Base-by-base conservation (phyloP, 208 protist genomes). In the Acanthamoeba triangularis region DNA sequence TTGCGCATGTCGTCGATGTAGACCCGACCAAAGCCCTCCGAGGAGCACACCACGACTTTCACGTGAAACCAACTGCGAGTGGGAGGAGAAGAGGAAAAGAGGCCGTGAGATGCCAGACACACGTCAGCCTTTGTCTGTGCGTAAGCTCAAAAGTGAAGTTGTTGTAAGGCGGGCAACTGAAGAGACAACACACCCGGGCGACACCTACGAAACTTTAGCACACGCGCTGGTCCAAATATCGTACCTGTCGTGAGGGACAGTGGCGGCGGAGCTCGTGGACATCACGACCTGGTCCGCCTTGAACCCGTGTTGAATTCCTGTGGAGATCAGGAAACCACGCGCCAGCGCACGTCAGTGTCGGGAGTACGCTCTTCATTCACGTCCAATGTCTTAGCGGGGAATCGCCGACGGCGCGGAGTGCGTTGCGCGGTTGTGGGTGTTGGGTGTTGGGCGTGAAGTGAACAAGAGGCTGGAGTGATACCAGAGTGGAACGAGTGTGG, bases 231-330 rank as follows among this genome's bases (percentile, higher is more conserved):
- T 28, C 3, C 3, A 69, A 3, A 4, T 2, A 3, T 4, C n/a
- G 72, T 80, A 49, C 72, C 41, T 80, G 72, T 80, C 72, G 23
- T 80, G 72, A 5, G 72, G 72, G 13, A 80, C 72, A 20, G 72
- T 80, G 72, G 72, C 72, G 41, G 72, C 72, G 11, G 72, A 80
- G 72, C 72, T 80, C 14, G 72, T 80, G 72, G 72, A 80, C 72
- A 80, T 80, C 11, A 80, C 72, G 4, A 80, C 72, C 23, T 80
- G 72, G 72, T 80, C 72, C 3, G 72, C 72, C 72, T 80, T 80
- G 72, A 80, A 80, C 20, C 72, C 72, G 37, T 80, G 72, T 20
- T 80, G 72, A 35, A 80, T 80, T 2, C 72, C 72, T 80, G 72
- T 35, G 49, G 7, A 52, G 7, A 4, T 14, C 49, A 52, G 49